Percentiles rank a stretch among this genome's conserved stretches.
These are phyloP conservation scores for Stemphylium beticola DNA, from an alignment of 2,329 filamentous ascomycete genomes.

Conservation along the genomic window DNA sequence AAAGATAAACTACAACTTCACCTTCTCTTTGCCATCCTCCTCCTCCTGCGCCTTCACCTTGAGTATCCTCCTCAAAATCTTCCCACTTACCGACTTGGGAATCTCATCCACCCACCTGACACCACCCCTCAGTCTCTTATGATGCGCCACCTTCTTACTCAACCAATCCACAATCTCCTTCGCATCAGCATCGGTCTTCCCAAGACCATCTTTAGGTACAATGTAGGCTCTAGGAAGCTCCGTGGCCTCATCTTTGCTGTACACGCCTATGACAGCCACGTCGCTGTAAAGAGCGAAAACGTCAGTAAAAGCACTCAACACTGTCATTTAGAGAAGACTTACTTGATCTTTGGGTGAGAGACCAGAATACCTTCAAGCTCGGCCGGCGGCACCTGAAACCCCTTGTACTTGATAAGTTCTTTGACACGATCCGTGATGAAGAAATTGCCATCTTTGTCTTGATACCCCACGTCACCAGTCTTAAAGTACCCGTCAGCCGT, in stretches of 20 bases:
- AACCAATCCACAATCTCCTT: slow-evolving; percentile 54
- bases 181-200: slow-evolving; percentile 39
- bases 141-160: slow-evolving; percentile 51
- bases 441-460: slow-evolving; percentile 79
- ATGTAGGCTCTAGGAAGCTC: slow-evolving; percentile 52
- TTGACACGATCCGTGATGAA: slow-evolving; percentile 82
- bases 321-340: slow-evolving; percentile 36
- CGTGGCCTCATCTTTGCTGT: slow-evolving; percentile 54
- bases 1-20: slow-evolving; percentile 48
- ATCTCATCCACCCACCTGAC: slow-evolving; percentile 56
- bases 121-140: slow-evolving; percentile 56
- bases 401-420: slow-evolving; percentile 53
- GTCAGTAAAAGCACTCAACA: neutral
- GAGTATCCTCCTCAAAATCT: slow-evolving; percentile 55
- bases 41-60: slow-evolving; percentile 53
- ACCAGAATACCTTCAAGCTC: slow-evolving; percentile 56
- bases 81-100: slow-evolving; percentile 56
- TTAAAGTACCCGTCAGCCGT: slow-evolving; percentile 84
- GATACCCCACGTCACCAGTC: slow-evolving; percentile 84
- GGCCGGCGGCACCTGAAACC: slow-evolving; percentile 57
- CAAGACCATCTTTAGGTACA: slow-evolving; percentile 41
- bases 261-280: slow-evolving; percentile 52
- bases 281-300: neutral
- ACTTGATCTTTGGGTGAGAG: slow-evolving; percentile 51
- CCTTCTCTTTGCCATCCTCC: slow-evolving; percentile 45